Evolutionary conservation across 768 basidiomycete genomes (phyloP).

Genomic region (Suillus variegatus): DNA sequence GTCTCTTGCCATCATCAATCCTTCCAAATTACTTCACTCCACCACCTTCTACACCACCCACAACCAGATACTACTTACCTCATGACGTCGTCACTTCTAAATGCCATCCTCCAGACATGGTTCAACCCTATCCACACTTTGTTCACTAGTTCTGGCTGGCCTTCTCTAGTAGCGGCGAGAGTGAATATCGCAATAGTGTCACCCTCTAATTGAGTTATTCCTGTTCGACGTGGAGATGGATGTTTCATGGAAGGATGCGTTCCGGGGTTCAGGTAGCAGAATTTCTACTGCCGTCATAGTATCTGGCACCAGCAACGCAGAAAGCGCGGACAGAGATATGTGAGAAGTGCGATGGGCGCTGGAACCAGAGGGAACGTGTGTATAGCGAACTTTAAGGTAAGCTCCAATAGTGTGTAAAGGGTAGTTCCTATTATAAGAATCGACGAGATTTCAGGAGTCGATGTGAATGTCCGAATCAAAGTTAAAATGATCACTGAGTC

Average conservation of each 20-base stretch:
- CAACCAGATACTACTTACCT: conserved; percentile 48
- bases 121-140: conserved; percentile 71
- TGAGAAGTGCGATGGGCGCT: conserved; percentile 37
- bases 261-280: conserved; percentile 52
- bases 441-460: not conserved
- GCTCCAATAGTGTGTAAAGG: conserved; percentile 64
- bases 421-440: conserved; percentile 45
- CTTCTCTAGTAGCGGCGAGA: conserved; percentile 42
- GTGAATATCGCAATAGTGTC: conserved; percentile 75
- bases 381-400: conserved; percentile 52
- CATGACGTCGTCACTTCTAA: conserved; percentile 53
- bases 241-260: conserved; percentile 48
- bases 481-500: no score
- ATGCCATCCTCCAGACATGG: conserved; percentile 68
- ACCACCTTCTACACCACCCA: conserved; percentile 62
- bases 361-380: conserved; percentile 53
- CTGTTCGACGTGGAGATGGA: conserved; percentile 78
- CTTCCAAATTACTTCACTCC: conserved; percentile 76
- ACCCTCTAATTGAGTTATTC: conserved; percentile 64
- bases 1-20: conserved; percentile 33
- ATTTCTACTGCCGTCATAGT: conserved; percentile 71
- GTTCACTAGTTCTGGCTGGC: conserved; percentile 48
- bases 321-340: conserved; percentile 46
- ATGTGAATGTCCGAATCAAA: not conserved
- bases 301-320: conserved; percentile 41